These are phyloP conservation scores for Pyrenula massariospora DNA, from an alignment of 495 filamentous ascomycete species.

Conservation along the genomic window DNA sequence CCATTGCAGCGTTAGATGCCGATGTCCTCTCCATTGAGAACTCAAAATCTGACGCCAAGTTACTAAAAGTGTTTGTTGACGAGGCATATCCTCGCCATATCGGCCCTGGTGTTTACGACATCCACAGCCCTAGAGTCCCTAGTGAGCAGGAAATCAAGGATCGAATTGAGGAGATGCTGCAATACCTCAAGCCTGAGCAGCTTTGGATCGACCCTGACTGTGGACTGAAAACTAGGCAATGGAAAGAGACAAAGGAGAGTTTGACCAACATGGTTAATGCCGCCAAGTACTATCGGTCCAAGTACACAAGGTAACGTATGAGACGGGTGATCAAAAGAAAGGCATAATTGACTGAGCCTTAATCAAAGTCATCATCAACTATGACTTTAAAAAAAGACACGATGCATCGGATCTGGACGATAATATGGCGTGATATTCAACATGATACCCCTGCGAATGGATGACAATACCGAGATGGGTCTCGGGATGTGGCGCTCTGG, in stretches of 20 bases:
- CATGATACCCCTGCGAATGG: background rate
- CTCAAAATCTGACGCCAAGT: slow-evolving; percentile 98
- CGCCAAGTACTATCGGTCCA: slow-evolving; percentile 87
- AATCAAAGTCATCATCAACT: background rate
- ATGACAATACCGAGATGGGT: background rate
- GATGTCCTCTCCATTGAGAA: slow-evolving; percentile 99
- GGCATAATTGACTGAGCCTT: too few species aligned
- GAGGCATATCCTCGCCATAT: slow-evolving; percentile 95
- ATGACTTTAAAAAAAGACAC: background rate
- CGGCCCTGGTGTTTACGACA: slow-evolving; percentile 98
- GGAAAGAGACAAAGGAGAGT: slow-evolving; percentile 90
- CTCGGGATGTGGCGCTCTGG: background rate
- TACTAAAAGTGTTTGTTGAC: slow-evolving; percentile 95
- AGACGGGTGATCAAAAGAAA: background rate
- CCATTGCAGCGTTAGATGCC: slow-evolving; percentile 93
- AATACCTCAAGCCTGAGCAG: slow-evolving; percentile 86
- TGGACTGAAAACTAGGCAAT: slow-evolving; percentile 94
- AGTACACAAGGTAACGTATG: slow-evolving; percentile 44
- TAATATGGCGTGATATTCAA: background rate
- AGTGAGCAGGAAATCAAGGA: slow-evolving; percentile 94
- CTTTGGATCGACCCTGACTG: slow-evolving; percentile 99
- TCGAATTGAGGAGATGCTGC: slow-evolving; percentile 92
- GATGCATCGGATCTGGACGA: background rate
- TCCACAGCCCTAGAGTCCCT: slow-evolving; percentile 96
- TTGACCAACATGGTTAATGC: slow-evolving; percentile 90